Evolutionary conservation across 73 alveolate genomes (phyloP).

Genomic region (Durusdinium trenchii): DNA sequence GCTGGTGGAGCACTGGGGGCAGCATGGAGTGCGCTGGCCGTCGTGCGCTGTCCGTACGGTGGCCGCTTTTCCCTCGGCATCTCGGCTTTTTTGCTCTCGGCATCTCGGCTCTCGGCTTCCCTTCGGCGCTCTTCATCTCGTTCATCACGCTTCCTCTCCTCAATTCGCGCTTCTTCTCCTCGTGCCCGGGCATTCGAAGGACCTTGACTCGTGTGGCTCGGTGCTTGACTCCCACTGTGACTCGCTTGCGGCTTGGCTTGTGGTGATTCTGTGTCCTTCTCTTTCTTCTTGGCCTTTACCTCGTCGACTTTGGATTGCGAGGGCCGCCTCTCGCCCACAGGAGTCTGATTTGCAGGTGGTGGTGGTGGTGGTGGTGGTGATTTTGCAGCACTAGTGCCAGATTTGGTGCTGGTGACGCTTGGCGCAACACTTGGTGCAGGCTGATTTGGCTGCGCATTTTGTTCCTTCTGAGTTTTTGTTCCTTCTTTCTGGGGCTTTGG

Average conservation of each 20-base stretch:
- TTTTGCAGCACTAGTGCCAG: constrained; percentile 1
- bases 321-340: constrained; percentile 52
- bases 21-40: too few species aligned
- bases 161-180: constrained; percentile 30
- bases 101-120: constrained; percentile 40
- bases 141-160: constrained; percentile 34
- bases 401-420: constrained; percentile 35
- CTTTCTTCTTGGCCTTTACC: neutral
- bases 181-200: neutral
- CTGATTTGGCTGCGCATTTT: neutral
- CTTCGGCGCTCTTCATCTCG: constrained; percentile 51
- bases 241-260: constrained; percentile 53
- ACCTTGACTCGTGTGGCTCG: neutral
- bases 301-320: constrained; percentile 61
- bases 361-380: constrained; percentile 29
- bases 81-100: too few species aligned
- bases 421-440: neutral
- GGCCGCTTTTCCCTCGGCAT: neutral
- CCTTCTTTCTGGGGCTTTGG: constrained; percentile 18
- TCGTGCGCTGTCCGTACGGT: too few species aligned
- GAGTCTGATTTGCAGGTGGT: constrained; percentile 6
- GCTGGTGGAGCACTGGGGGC: neutral
- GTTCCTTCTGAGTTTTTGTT: constrained; percentile 37
- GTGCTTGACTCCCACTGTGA: constrained; percentile 12
- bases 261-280: constrained; percentile 67